Base-by-base conservation (phyloP, 257 asterid species). In the Jasminum sambac region DNA sequence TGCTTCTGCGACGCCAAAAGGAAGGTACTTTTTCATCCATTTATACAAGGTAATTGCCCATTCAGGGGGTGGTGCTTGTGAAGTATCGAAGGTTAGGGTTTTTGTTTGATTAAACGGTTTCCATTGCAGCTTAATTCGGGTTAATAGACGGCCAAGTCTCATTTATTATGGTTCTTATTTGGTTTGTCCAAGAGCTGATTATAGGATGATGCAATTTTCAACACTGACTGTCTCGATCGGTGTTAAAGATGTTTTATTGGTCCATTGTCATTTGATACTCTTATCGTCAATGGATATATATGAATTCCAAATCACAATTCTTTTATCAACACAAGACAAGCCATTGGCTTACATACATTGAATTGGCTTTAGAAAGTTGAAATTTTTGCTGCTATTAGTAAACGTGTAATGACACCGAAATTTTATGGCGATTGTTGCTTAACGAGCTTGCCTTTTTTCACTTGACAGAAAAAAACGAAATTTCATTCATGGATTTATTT, bases 1-100 rank as follows among this genome's bases (percentile, higher is more conserved):
- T 77, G 84, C 75, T 55, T 71, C 84, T 60, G 86, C 67, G 64
- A 63, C 84, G 66, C 84, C 82, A 0, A 89, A 87, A 76, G 96
- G 86, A 77, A 89, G 91, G 96, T 89, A 40, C 9, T 69, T 44
- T 9, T 67, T 38, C 63, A 8, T 64, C 14, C 68, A 14, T 40
- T 63, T 72, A 19, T 19, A 41, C 63, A 30, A 44, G 17, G 34
- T 67, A 40, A 6, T 43, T 25, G 44, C 21, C 12, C 1, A n/a
- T 44, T 30, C 8, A 17, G 42, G 11, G 36, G 48, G 30, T 55
- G 67, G 52, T 19, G 3, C 66, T 43, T 21, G 40, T 36, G 24
- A 39, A 57, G n/a, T 5, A 64, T 62, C 19, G 34, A 36, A 34
- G 62, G 65, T 58, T 63, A 2, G 21, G 36, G 36, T 67, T 68